phyloP scores from a whole-genome alignment of 495 filamentous ascomycete species.

The Aspergillus avenaceus region DNA sequence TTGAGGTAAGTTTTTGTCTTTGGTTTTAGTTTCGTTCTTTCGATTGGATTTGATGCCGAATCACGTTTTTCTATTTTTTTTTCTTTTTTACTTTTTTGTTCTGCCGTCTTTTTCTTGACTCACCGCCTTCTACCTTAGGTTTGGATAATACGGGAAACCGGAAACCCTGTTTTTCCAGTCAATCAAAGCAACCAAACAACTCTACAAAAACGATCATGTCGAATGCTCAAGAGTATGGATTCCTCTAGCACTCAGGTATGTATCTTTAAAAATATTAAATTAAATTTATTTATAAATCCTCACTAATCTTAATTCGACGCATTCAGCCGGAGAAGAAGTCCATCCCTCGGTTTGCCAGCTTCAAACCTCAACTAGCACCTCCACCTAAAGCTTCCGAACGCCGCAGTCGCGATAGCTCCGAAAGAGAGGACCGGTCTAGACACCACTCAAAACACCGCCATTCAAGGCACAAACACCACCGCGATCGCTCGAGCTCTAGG shows the following conservation, averaged over 20 bases:
- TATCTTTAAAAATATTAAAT: background rate
- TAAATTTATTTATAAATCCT: background rate
- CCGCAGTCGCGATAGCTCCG: conserved; percentile 14
- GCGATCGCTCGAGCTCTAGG: conserved; percentile 22
- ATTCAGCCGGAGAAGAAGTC: conserved; percentile 32
- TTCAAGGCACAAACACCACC: conserved; percentile 20
- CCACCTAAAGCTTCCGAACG: conserved; percentile 18
- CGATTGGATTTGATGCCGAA: too few species aligned
- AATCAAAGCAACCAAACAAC: background rate
- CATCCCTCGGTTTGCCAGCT: conserved; percentile 66
- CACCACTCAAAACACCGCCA: conserved; percentile 23
- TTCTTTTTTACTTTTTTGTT: conserved; percentile 27
- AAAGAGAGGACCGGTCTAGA: conserved; percentile 19
- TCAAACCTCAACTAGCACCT: conserved; percentile 48
- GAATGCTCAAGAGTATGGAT: conserved; percentile 32
- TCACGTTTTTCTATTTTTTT: too few species aligned
- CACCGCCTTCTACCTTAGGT: too few species aligned
- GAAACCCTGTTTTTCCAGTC: conserved; percentile 25
- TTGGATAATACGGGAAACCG: conserved; percentile 19
- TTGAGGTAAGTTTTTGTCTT: too few species aligned
- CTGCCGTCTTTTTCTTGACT: too few species aligned
- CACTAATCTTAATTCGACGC: background rate
- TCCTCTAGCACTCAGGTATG: conserved; percentile 31
- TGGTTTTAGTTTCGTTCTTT: too few species aligned
- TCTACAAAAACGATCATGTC: conserved; percentile 5